phyloP scores from a whole-genome alignment of 352 stramenopile genomes.

The Phytophthora vignae region DNA sequence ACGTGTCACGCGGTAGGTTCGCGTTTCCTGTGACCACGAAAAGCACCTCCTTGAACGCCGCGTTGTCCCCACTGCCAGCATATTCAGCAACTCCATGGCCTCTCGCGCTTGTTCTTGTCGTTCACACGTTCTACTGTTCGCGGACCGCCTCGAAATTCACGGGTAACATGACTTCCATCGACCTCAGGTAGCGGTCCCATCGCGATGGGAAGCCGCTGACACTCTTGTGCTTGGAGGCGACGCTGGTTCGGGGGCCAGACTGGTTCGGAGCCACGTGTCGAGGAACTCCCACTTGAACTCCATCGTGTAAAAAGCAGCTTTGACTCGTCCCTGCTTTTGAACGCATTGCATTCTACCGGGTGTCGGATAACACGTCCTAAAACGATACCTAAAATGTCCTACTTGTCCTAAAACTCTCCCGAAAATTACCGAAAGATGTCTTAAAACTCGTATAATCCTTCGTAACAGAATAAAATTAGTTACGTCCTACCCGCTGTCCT shows the following conservation, averaged over 20 bases:
- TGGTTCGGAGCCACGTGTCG: background rate
- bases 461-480: too few species aligned
- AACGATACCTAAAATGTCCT: too few species aligned
- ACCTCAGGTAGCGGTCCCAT: background rate
- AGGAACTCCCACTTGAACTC: background rate
- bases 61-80: background rate
- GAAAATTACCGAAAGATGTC: too few species aligned
- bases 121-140: background rate
- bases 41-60: too few species aligned
- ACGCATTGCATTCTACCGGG: too few species aligned
- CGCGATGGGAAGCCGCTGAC: background rate
- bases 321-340: too few species aligned
- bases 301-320: background rate
- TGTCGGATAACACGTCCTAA: too few species aligned
- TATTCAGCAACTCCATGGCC: background rate
- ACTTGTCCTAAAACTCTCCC: too few species aligned
- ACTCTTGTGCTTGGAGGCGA: background rate
- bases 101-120: background rate
- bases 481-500: too few species aligned
- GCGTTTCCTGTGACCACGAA: too few species aligned
- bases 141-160: background rate
- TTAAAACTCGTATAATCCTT: too few species aligned
- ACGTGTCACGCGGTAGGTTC: too few species aligned
- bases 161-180: background rate
- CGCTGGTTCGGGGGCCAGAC: background rate